Percentiles rank a stretch among this genome's conserved stretches.
Evolutionary conservation across 129 eudicot species (phyloP).

Genomic region (Helianthus tuberosus): DNA sequence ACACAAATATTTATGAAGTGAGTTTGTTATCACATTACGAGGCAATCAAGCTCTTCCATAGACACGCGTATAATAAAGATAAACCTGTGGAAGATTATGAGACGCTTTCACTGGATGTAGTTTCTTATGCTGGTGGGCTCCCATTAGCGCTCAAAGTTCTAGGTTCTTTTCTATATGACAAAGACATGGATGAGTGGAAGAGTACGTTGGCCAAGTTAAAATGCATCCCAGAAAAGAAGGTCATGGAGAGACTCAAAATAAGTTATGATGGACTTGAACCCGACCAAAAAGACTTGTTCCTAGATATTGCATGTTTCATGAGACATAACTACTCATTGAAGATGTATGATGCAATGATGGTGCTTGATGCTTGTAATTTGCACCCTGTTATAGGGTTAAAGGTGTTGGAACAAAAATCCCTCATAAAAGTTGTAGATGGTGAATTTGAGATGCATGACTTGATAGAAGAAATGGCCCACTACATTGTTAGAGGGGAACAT

Average conservation of each 20-base stretch:
- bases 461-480: too few relatives aligned
- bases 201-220: neutral
- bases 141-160: conserved; percentile 3
- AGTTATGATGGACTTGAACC: conserved; percentile 20
- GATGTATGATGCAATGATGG: neutral
- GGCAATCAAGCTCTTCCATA: neutral
- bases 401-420: conserved; percentile 7
- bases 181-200: neutral
- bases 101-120: neutral
- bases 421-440: too few relatives aligned
- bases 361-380: conserved; percentile 11
- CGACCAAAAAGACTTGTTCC: too few relatives aligned
- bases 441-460: too few relatives aligned
- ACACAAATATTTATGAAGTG: neutral
- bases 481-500: too few relatives aligned
- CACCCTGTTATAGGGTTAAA: conserved; percentile 2
- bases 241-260: neutral
- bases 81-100: neutral
- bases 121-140: conserved; percentile 1
- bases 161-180: conserved; percentile 9
- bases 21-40: conserved; percentile 3
- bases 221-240: neutral
- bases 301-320: neutral
- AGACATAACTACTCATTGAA: too few relatives aligned
- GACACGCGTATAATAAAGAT: neutral